Evolutionary conservation across 148 eudicot genomes (phyloP).

Genomic region (Heliosperma pusillum): DNA sequence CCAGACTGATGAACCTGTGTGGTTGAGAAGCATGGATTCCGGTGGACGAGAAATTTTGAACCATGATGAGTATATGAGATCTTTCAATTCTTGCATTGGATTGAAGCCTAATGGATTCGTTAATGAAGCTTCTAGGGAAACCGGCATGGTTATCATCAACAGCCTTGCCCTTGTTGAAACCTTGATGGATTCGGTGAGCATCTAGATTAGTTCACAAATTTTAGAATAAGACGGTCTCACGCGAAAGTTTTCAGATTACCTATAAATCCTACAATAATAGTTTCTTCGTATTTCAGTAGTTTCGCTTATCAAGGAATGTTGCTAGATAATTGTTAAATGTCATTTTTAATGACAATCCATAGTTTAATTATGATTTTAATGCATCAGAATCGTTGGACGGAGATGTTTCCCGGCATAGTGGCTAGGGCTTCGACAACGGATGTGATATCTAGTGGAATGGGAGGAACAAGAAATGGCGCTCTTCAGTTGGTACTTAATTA

Average conservation of each 20-base stretch:
- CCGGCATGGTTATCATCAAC: conserved; percentile 85
- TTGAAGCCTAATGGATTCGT: conserved; percentile 73
- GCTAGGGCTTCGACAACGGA: conserved; percentile 75
- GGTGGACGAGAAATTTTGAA: conserved; percentile 66
- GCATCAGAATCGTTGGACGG: conserved; percentile 75
- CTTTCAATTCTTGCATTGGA: conserved; percentile 61
- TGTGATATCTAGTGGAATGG: conserved; percentile 84
- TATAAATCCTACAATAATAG: too few species aligned
- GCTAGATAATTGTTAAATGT: not conserved
- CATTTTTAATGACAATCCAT: not conserved
- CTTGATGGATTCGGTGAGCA: conserved; percentile 79
- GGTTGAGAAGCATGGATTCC: conserved; percentile 58
- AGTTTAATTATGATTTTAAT: conserved; percentile 4
- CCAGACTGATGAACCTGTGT: conserved; percentile 72
- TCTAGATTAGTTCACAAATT: not conserved
- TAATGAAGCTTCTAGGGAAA: conserved; percentile 78
- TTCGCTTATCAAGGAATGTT: not conserved
- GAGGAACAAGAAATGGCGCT: conserved; percentile 90
- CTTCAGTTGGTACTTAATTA: conserved; percentile 67
- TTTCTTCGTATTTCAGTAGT: too few species aligned
- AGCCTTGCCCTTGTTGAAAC: conserved; percentile 95
- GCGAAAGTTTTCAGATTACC: too few species aligned
- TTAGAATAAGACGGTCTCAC: too few species aligned
- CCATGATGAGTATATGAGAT: conserved; percentile 69
- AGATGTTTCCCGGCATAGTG: conserved; percentile 84